Conservation (phyloP, 305 asterid species). For the Fraxinus nigra region DNA sequence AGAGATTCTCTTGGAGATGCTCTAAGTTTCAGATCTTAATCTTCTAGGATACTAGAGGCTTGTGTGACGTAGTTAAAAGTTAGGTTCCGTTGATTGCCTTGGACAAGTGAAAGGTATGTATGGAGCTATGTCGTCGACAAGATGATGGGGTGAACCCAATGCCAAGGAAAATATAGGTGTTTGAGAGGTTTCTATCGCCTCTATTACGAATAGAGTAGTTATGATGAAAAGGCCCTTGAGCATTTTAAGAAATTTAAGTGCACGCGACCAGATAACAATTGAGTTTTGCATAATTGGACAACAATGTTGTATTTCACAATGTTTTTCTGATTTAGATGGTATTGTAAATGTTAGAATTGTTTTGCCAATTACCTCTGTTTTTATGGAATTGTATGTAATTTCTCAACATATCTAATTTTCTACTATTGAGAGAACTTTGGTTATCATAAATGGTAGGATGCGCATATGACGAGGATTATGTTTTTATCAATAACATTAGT, state of each 20-base stretch:
- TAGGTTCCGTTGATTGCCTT: not conserved
- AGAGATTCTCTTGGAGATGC: too few species aligned
- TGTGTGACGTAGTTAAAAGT: not conserved
- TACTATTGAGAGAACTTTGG: not conserved
- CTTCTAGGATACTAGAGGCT: not conserved
- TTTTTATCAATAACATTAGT: not conserved
- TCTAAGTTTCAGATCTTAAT: not conserved
- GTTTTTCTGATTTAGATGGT: not conserved
- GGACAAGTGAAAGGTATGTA: not conserved
- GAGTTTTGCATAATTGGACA: not conserved
- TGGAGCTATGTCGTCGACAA: not conserved
- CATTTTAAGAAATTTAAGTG: not conserved
- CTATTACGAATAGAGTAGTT: not conserved
- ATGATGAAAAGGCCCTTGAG: not conserved
- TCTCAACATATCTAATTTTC: not conserved
- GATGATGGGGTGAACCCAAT: not conserved
- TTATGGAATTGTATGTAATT: not conserved
- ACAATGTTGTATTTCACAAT: not conserved
- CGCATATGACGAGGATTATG: not conserved
- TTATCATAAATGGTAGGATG: not conserved
- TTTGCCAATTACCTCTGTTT: not conserved
- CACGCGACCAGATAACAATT: not conserved
- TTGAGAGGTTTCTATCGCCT: not conserved
- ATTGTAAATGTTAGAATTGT: not conserved
- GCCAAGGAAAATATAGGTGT: not conserved